Evolutionary conservation across 257 asterid species (phyloP).

Genomic region (Leptodermis oblonga): DNA sequence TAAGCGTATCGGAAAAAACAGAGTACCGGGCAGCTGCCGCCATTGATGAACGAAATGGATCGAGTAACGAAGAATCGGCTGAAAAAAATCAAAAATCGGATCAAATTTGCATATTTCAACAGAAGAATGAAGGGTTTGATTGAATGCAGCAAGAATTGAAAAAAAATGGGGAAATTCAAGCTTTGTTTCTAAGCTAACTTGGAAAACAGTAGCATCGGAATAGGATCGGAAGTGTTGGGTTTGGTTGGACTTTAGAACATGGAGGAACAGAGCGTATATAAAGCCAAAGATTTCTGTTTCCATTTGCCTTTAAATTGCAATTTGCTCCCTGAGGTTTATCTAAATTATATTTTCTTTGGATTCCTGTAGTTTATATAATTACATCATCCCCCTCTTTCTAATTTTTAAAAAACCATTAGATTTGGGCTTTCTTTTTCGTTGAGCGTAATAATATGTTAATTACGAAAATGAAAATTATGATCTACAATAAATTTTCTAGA

Average conservation of each 20-base stretch:
- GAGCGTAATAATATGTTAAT: too few relatives aligned
- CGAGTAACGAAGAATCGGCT: background rate
- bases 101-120: background rate
- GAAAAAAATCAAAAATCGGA: background rate
- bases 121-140: background rate
- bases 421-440: too few relatives aligned
- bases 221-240: conserved; percentile 11
- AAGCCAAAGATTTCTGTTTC: background rate
- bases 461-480: too few relatives aligned
- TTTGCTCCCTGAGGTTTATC: background rate
- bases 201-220: background rate
- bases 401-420: background rate
- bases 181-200: conserved; percentile 19
- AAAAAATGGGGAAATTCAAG: background rate
- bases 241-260: conserved; percentile 4
- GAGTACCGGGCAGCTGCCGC: conserved; percentile 4
- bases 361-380: background rate
- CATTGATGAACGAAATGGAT: conserved; percentile 24
- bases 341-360: background rate
- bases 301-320: background rate
- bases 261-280: conserved; percentile 15
- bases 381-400: background rate
- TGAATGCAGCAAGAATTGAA: background rate
- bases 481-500: too few relatives aligned
- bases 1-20: conserved; percentile 13